Base-by-base conservation (phyloP, 2,329 filamentous ascomycete genomes). In the Westerdykella aurantiaca region DNA sequence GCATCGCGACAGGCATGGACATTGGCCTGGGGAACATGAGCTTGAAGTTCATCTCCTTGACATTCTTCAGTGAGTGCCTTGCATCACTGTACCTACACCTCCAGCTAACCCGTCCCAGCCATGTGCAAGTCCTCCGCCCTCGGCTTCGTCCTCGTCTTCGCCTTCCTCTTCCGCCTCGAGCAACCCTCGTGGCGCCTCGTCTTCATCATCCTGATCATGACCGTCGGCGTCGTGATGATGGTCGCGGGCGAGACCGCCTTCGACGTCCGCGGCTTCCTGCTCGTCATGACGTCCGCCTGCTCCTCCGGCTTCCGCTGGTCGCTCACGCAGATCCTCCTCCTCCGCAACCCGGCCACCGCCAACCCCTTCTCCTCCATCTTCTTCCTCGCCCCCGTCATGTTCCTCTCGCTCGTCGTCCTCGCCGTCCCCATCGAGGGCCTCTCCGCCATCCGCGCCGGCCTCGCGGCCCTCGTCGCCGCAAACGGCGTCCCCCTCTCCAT, bases 71-170 rank as follows among this genome's bases (percentile, higher is more conserved):
- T 72, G 58, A 50, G 69, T 57, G 22, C 12, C 14, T 9, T 18
- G n/a, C 21, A 23, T 12, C 23, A 2, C 3, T 18, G 3, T 10
- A 11, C 34, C n/a, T 21, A 21, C 6, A 18, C 3, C 34, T 37
- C 46, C 7, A 18, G 10, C 55, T 60, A 54, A 67, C 50, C 41
- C 38, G 18, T 40, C 33, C 9, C 48, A 70, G 67, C 93, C 47
- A 97, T 98, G 93, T 97, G 93, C 72, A 98, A 98, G 77, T 97
- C 91, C 5, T 96, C 90, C 9, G 88, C 91, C 13, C 79, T 98
- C 17, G 90, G 88, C 37, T 98, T 97, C 63, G 93, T 98, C 43
- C 82, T 98, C 17, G 69, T 95, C 39, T 98, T 98, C 64, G 93
- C 93, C 50, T 95, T 98, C 62, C 66, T 95, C 38, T 97, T 98